phyloP scores from a whole-genome alignment of 768 basidiomycete species.

The Trametopsis cervina region DNA sequence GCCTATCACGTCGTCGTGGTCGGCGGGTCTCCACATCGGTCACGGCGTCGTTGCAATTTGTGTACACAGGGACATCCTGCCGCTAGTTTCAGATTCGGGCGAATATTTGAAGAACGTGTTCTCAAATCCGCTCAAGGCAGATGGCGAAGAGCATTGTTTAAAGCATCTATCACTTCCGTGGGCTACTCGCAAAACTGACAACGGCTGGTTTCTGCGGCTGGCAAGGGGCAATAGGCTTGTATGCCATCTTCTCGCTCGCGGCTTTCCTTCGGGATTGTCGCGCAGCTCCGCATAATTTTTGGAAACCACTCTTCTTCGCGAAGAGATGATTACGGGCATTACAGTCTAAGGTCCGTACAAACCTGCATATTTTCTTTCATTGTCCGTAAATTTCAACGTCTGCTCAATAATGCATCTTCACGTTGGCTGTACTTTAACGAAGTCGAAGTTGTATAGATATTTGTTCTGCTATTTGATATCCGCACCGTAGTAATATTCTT shows the following conservation, averaged over 20 bases:
- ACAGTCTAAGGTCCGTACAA: no score
- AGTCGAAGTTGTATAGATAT: no score
- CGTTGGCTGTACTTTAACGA: no score
- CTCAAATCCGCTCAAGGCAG: neutral
- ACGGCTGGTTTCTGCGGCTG: no score
- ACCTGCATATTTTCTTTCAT: no score
- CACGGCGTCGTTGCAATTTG: neutral
- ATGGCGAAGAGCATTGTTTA: neutral
- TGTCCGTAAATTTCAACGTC: no score
- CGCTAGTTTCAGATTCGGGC: neutral
- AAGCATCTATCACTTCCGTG: no score
- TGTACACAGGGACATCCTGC: neutral
- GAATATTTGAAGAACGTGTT: neutral
- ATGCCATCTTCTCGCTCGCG: neutral
- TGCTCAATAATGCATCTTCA: no score
- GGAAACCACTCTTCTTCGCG: conserved; percentile 26
- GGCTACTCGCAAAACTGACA: no score
- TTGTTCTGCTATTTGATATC: no score
- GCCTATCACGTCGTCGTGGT: neutral
- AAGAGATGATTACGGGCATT: conserved; percentile 14
- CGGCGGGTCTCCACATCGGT: neutral
- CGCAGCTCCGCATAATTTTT: conserved; percentile 28
- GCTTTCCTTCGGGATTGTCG: neutral
- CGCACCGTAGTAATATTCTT: no score
- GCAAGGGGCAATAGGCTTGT: no score